These are phyloP conservation scores for Aspergillus pseudotamarii DNA, from an alignment of 2,329 filamentous ascomycete genomes.

Conservation along the genomic window DNA sequence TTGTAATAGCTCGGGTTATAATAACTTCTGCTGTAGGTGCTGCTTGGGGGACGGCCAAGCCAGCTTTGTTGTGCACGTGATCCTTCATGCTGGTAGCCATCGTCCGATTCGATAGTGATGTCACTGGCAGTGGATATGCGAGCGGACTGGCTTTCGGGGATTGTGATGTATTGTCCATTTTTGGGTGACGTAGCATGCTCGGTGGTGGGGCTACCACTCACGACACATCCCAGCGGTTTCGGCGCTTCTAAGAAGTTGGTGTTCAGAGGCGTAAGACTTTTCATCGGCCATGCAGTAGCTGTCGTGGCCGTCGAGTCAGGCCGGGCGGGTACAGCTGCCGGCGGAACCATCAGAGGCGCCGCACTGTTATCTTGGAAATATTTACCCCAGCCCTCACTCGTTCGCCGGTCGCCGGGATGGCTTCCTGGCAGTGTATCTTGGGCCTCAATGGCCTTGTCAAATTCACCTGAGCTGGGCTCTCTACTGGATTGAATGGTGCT, in stretches of 20 bases:
- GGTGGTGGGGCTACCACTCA: conserved; percentile 48
- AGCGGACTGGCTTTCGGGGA: conserved; percentile 45
- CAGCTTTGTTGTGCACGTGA: conserved; percentile 35
- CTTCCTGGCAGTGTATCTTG: conserved; percentile 18
- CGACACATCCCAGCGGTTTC: conserved; percentile 43
- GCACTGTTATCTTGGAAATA: conserved; percentile 48
- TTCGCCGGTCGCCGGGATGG: conserved; percentile 42
- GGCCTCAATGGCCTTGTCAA: conserved; percentile 25
- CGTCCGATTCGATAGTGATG: conserved; percentile 40
- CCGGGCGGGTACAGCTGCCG: conserved; percentile 28
- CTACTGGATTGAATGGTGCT: conserved; percentile 35
- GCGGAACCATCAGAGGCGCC: conserved; percentile 23
- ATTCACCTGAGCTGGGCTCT: conserved; percentile 20
- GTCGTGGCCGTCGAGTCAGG: conserved; percentile 43
- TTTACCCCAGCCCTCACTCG: conserved; percentile 52
- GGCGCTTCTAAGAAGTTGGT: conserved; percentile 42
- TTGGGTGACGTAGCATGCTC: conserved; percentile 33
- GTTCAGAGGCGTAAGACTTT: conserved; percentile 37
- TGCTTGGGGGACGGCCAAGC: conserved; percentile 43
- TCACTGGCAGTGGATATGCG: conserved; percentile 49
- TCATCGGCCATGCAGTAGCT: conserved; percentile 45
- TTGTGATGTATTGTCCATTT: conserved; percentile 34
- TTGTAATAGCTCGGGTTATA: conserved; percentile 32
- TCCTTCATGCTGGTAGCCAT: conserved; percentile 32
- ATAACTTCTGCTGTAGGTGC: conserved; percentile 44